A percentile compares a stretch with the other conserved stretches of the same genome.
Conservation (phyloP, 306 rosid species). For the Citrullus mucosospermus region DNA sequence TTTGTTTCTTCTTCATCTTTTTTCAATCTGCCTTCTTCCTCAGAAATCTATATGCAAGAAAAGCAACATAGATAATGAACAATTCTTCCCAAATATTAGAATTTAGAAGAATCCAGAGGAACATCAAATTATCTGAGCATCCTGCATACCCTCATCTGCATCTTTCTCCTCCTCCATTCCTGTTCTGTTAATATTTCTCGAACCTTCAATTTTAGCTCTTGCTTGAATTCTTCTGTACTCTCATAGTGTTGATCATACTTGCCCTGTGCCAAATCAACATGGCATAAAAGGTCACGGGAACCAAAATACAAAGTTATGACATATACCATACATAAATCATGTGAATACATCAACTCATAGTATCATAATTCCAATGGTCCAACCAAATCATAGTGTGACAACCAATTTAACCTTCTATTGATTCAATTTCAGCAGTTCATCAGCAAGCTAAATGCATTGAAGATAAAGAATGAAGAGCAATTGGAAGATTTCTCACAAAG, state of each 20-base stretch:
- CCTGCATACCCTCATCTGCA: conserved; percentile 87
- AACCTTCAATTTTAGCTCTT: conserved; percentile 81
- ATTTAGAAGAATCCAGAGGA: background rate
- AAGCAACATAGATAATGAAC: background rate
- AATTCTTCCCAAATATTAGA: background rate
- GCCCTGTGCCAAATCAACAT: conserved; percentile 39
- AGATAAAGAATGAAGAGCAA: background rate
- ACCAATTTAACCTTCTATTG: background rate
- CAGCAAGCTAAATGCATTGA: background rate
- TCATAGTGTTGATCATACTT: conserved; percentile 84
- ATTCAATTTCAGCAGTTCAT: background rate
- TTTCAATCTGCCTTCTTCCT: conserved; percentile 98
- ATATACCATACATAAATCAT: background rate
- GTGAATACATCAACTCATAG: background rate
- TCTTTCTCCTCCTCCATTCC: conserved; percentile 98
- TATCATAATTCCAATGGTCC: background rate
- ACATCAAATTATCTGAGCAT: background rate
- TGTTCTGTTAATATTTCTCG: conserved; percentile 89
- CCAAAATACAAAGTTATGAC: background rate
- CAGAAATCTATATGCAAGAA: conserved; percentile 60
- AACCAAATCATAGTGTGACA: background rate
- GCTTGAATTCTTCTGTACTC: conserved; percentile 69
- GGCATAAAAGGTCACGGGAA: conserved; percentile 2
- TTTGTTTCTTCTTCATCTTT: conserved; percentile 88
- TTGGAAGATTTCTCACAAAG: background rate